phyloP scores from a whole-genome alignment of 257 asterid species.

The Paulownia fortunei region DNA sequence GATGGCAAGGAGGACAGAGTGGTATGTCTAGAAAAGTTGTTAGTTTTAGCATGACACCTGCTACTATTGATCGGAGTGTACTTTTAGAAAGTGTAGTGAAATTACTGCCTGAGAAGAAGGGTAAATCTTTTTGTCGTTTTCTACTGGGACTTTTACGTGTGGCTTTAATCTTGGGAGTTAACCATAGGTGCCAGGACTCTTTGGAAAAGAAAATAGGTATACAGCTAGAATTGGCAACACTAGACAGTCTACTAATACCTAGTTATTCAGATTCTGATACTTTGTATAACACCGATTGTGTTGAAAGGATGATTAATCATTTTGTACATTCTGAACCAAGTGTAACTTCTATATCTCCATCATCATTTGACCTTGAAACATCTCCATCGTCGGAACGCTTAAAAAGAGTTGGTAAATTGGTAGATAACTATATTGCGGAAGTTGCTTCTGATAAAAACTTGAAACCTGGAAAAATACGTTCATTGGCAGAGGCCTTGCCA shows the following conservation, averaged over 20 bases:
- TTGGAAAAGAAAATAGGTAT: conserved; percentile 77
- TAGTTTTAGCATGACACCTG: conserved; percentile 89
- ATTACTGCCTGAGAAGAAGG: conserved; percentile 77
- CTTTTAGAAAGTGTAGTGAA: conserved; percentile 70
- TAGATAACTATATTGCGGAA: conserved; percentile 86
- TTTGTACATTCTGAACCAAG: conserved; percentile 65
- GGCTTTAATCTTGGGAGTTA: conserved; percentile 77
- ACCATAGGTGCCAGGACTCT: conserved; percentile 58
- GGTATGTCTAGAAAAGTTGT: conserved; percentile 66
- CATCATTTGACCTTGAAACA: conserved; percentile 55
- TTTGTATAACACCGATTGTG: conserved; percentile 77
- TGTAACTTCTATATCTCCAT: conserved; percentile 48
- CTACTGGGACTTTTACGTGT: conserved; percentile 82
- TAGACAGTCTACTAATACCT: conserved; percentile 83
- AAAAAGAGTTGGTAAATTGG: conserved; percentile 79
- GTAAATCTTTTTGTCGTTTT: conserved; percentile 85
- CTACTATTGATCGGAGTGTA: conserved; percentile 68
- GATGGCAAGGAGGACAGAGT: conserved; percentile 81
- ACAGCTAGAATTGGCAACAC: conserved; percentile 79
- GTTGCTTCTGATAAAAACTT: conserved; percentile 92
- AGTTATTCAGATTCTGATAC: conserved; percentile 88
- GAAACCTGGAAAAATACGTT: conserved; percentile 75
- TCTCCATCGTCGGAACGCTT: conserved; percentile 67
- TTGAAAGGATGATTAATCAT: conserved; percentile 73
- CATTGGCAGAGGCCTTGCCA: conserved; percentile 83